Evolutionary conservation across 192 early-diverging fungal genomes (phyloP).

Genomic region (Linderina pennispora): DNA sequence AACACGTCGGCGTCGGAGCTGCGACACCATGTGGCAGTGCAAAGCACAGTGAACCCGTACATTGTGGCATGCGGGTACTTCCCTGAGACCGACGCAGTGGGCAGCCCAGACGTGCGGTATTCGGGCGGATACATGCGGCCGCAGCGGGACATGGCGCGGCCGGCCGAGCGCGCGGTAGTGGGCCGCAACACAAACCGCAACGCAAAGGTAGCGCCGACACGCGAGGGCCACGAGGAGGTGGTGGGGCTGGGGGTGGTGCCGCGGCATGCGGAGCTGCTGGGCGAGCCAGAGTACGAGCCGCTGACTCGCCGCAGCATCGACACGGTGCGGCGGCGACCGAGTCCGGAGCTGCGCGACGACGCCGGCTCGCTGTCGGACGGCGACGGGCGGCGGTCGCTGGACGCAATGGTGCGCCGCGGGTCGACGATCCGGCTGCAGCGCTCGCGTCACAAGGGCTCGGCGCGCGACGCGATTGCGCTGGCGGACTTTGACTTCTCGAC

Average conservation of each 20-base stretch:
- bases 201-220: slow-evolving; percentile 32
- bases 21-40: slow-evolving; percentile 35
- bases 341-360: slow-evolving; percentile 15
- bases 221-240: slow-evolving; percentile 32
- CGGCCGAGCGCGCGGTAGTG: slow-evolving; percentile 11
- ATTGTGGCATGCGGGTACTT: slow-evolving; percentile 40
- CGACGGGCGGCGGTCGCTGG: slow-evolving; percentile 27
- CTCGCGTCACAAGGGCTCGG: slow-evolving; percentile 41
- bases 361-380: slow-evolving; percentile 35
- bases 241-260: slow-evolving; percentile 40
- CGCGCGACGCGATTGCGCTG: slow-evolving; percentile 38
- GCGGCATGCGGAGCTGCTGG: slow-evolving; percentile 14
- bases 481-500: slow-evolving; percentile 42
- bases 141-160: slow-evolving; percentile 16
- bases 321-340: slow-evolving; percentile 1
- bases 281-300: neutral
- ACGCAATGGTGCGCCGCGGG: slow-evolving; percentile 14
- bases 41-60: slow-evolving; percentile 40
- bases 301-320: slow-evolving; percentile 15
- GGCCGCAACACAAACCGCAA: slow-evolving; percentile 27
- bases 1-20: slow-evolving; percentile 39
- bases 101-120: slow-evolving; percentile 29
- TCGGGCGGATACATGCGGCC: slow-evolving; percentile 25
- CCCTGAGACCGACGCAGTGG: slow-evolving; percentile 33
- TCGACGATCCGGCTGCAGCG: slow-evolving; percentile 48